phyloP scores from a whole-genome alignment of 2,329 filamentous ascomycete species.

The Diaporthe aspalathi region DNA sequence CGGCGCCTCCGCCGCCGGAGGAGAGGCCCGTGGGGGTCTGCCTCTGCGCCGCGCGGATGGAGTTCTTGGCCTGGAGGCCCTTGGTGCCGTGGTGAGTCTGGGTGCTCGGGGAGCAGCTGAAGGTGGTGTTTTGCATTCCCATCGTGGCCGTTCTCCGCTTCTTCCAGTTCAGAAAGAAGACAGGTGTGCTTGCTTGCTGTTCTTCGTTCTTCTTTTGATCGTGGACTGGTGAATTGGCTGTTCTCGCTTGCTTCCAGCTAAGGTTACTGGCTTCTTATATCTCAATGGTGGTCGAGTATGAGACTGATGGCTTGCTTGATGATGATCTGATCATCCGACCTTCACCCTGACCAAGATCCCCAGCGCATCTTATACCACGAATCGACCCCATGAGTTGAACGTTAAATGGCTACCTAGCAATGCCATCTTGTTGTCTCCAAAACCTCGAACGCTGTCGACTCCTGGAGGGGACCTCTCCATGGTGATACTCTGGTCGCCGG shows the following conservation, averaged over 20 bases:
- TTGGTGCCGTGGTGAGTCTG: background rate
- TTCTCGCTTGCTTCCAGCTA: background rate
- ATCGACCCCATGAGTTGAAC: background rate
- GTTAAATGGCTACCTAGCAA: constrained; percentile 22
- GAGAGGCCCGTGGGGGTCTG: background rate
- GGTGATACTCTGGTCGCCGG: constrained; percentile 13
- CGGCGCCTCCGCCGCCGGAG: too few species aligned
- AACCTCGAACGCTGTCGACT: background rate
- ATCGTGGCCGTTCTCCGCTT: background rate
- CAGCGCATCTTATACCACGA: constrained; percentile 33
- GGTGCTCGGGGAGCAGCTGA: constrained; percentile 5
- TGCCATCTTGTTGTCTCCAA: constrained; percentile 22
- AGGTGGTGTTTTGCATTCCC: constrained; percentile 15
- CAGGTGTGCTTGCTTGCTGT: background rate
- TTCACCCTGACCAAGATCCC: constrained; percentile 9
- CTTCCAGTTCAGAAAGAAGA: background rate
- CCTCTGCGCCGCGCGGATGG: background rate
- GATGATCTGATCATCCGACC: background rate
- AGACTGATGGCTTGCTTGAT: constrained; percentile 2
- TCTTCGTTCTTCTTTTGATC: background rate
- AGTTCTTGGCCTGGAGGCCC: background rate
- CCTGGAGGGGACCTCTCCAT: background rate
- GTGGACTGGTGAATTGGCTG: background rate
- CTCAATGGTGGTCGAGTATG: background rate
- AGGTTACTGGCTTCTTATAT: background rate